These are phyloP conservation scores for Beauveria caledonica DNA, from an alignment of 2,329 filamentous ascomycete species.

Conservation along the genomic window DNA sequence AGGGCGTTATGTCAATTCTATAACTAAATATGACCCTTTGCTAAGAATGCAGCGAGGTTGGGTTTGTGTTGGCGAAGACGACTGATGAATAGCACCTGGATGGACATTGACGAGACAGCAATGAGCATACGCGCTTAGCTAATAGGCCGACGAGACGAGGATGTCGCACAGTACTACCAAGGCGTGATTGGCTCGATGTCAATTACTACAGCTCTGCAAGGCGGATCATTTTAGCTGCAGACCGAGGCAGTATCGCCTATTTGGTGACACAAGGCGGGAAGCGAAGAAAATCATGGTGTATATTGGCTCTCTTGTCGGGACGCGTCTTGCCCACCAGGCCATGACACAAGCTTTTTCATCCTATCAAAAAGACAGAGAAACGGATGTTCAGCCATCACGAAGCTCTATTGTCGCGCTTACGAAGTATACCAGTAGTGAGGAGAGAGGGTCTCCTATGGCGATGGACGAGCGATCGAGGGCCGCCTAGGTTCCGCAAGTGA, in stretches of 20 bases:
- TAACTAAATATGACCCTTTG: no score
- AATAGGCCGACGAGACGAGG: neutral
- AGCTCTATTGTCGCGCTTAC: no score
- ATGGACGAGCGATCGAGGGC: neutral
- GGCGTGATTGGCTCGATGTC: neutral
- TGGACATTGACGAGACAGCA: neutral
- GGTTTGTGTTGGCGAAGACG: neutral
- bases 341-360: no score
- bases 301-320: neutral
- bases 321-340: neutral
- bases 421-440: no score
- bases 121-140: neutral
- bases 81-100: neutral
- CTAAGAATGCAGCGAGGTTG: no score
- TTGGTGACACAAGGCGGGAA: neutral
- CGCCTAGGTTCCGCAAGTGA: slow-evolving; percentile 5
- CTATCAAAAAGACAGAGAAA: no score
- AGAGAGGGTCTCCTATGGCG: no score
- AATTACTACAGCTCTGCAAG: neutral
- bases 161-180: neutral
- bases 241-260: neutral
- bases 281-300: neutral
- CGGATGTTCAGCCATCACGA: no score
- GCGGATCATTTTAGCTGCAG: neutral
- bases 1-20: no score